Conservation (phyloP, 768 basidiomycete species). For the Xerocomus brunneocitrinus region DNA sequence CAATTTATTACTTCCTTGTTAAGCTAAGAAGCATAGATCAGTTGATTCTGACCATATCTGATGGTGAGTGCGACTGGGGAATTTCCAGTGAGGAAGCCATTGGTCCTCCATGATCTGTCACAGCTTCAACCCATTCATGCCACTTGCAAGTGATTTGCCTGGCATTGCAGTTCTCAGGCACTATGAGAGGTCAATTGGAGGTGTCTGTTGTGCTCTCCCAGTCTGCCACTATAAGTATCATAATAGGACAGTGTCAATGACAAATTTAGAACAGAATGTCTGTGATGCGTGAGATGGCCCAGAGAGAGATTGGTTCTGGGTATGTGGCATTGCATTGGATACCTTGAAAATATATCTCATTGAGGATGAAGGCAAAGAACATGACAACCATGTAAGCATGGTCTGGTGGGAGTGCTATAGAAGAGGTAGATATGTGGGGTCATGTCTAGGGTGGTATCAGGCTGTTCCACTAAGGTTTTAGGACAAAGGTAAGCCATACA, state of each 20-base stretch:
- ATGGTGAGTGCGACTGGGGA: slow-evolving; percentile 1
- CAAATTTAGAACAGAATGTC: neutral
- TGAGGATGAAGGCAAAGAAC: neutral
- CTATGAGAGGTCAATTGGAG: neutral
- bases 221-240: neutral
- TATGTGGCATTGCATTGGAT: neutral
- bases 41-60: slow-evolving; percentile 8
- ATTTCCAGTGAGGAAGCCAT: neutral
- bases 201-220: neutral
- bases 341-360: neutral
- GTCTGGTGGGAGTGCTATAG: neutral
- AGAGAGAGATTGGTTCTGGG: neutral
- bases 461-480: no score
- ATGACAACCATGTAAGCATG: neutral
- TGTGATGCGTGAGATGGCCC: neutral
- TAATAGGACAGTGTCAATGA: no score
- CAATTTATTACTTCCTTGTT: neutral
- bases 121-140: neutral
- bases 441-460: neutral
- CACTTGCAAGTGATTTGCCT: neutral
- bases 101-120: neutral
- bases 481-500: neutral
- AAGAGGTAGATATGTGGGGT: neutral
- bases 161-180: neutral
- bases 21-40: neutral